Evolutionary conservation across 768 basidiomycete genomes (phyloP).

Genomic region (Exsudoporus frostii): DNA sequence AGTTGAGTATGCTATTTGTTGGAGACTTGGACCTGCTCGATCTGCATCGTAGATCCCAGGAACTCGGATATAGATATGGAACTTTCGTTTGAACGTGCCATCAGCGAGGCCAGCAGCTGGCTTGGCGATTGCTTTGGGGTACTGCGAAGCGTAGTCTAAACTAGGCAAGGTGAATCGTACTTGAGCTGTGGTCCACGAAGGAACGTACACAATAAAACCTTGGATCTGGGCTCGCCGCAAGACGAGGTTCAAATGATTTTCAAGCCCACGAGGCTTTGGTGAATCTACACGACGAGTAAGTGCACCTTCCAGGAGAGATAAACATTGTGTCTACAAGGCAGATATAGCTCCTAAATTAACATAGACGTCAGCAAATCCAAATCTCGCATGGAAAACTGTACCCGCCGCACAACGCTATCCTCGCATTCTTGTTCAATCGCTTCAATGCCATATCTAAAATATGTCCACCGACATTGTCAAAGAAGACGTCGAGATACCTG

Average conservation of each 20-base stretch:
- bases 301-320: background rate
- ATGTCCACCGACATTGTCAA: constrained; percentile 81
- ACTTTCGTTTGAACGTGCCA: constrained; percentile 75
- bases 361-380: constrained; percentile 4
- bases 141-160: constrained; percentile 69
- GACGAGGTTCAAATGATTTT: constrained; percentile 68
- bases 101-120: constrained; percentile 55
- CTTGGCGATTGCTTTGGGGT: constrained; percentile 53
- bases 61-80: constrained; percentile 42
- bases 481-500: constrained; percentile 80
- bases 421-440: constrained; percentile 70
- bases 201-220: constrained; percentile 78
- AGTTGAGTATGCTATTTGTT: constrained; percentile 28
- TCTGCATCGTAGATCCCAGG: constrained; percentile 3
- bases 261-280: constrained; percentile 59
- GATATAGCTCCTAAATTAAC: constrained; percentile 69
- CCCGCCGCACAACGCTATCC: constrained; percentile 80
- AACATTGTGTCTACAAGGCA: constrained; percentile 46
- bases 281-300: constrained; percentile 40
- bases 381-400: constrained; percentile 1
- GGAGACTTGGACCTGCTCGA: constrained; percentile 53
- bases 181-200: background rate
- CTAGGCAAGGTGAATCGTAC: constrained; percentile 35
- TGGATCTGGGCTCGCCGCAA: constrained; percentile 73
- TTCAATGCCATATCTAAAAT: constrained; percentile 77